Percentiles rank a stretch among this genome's conserved stretches.
phyloP scores from a whole-genome alignment of 345 rosid genomes.

The Boechera divaricarpa region DNA sequence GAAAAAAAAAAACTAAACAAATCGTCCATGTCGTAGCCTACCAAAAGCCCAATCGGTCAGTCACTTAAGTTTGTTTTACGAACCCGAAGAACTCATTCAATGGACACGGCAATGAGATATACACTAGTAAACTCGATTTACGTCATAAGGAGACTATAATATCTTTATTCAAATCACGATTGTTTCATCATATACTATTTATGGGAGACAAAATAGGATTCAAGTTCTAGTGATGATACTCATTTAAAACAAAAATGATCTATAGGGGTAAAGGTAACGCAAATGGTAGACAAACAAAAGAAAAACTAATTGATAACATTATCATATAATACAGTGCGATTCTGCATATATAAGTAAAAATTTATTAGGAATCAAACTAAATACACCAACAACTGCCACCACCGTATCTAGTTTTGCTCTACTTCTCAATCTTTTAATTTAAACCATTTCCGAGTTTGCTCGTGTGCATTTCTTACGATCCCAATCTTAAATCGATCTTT shows the following conservation, averaged over 20 bases:
- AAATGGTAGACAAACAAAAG: constrained; percentile 10
- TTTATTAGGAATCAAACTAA: no score
- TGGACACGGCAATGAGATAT: not conserved
- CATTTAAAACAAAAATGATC: not conserved
- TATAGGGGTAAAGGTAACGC: constrained; percentile 8
- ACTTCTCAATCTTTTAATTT: no score
- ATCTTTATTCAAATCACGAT: not conserved
- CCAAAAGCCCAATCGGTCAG: not conserved
- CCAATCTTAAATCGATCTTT: not conserved
- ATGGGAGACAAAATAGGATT: constrained; percentile 10
- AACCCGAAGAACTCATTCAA: not conserved
- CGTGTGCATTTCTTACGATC: constrained; percentile 18
- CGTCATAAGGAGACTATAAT: not conserved
- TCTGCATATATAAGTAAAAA: not conserved
- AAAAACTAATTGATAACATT: no score
- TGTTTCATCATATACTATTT: not conserved
- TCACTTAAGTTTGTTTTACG: not conserved
- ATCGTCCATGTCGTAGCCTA: no score
- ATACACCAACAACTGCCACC: no score
- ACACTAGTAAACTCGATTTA: not conserved
- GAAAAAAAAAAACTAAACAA: no score
- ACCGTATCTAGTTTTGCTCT: no score
- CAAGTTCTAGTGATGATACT: constrained; percentile 23
- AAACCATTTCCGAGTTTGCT: constrained; percentile 26
- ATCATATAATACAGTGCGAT: not conserved